Evolutionary conservation across 352 stramenopile genomes (phyloP).

Genomic region (Phytophthora chlamydospora): DNA sequence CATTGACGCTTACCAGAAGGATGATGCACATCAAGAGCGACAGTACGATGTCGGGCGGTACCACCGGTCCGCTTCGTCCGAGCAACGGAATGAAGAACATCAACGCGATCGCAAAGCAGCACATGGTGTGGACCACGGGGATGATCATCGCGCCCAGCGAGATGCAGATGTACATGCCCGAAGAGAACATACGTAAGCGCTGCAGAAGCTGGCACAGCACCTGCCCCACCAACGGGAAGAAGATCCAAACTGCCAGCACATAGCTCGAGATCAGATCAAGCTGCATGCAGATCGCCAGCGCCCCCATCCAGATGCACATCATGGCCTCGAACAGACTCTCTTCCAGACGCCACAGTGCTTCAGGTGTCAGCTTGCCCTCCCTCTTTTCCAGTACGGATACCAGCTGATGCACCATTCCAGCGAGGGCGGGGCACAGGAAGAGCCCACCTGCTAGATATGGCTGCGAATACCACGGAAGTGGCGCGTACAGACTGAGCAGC

Average conservation of each 20-base stretch:
- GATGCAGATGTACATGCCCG: constrained; percentile 52
- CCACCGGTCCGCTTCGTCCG: constrained; percentile 56
- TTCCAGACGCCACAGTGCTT: constrained; percentile 56
- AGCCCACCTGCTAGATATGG: constrained; percentile 51
- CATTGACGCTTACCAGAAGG: constrained; percentile 43
- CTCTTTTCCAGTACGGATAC: constrained; percentile 42
- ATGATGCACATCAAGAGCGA: constrained; percentile 56
- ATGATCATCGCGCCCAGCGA: constrained; percentile 56
- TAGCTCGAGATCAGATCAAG: constrained; percentile 65
- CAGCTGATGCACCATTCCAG: constrained; percentile 64
- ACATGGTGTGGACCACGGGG: constrained; percentile 67
- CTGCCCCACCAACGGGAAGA: constrained; percentile 66
- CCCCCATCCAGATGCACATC: constrained; percentile 49
- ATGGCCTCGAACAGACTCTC: constrained; percentile 72
- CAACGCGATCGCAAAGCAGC: constrained; percentile 59
- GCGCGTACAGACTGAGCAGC: constrained; percentile 67
- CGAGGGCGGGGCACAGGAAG: constrained; percentile 54
- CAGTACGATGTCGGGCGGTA: constrained; percentile 65
- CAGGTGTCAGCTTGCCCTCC: constrained; percentile 15
- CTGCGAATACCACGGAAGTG: constrained; percentile 73
- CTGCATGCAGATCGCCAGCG: constrained; percentile 44
- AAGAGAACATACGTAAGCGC: constrained; percentile 41
- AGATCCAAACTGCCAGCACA: constrained; percentile 62
- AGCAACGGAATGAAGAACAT: constrained; percentile 83
- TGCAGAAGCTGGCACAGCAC: constrained; percentile 48